Evolutionary conservation across 805 yeast species (phyloP), one percentile per base, ranked within the genome.

Genomic region (Candida nitratophila): DNA sequence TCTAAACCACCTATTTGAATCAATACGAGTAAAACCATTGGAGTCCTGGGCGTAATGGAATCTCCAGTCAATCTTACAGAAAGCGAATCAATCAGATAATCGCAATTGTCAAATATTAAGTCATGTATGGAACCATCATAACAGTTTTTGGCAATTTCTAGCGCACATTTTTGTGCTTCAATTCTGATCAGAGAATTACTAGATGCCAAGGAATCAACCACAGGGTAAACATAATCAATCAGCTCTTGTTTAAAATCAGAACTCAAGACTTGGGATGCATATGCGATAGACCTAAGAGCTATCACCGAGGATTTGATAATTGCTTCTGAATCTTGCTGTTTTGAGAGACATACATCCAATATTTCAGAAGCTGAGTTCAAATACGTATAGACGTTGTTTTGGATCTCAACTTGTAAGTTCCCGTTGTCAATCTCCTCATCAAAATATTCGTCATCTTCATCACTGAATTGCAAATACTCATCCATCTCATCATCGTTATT

Each of bases 61-160:
- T 89, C 79, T 2, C 84, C 76, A 24, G 87, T 78, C 43, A 93
- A 65, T 48, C 74, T 76, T 26, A 79, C 61, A 3, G 95, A 83
- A n/a, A 89, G 66, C 0, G 88, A 66, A 57, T 93, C 97, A 15
- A 89, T 66, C 17, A 91, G 61, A 56, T 90, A 90, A 53, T 91
- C 96, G 45, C 80, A 72, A 57, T 89, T 91, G 22, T 77, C 79
- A 32, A 71, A 54, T 2, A 93, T 69, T 46, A 91, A 56, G 3
- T 61, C 60, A 30, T 66, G 66, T 2, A 90, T 61, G 0, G 87
- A 77, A 0, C 83, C 83, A 30, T 66, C 53, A 47, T 81, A 83
- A 12, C 80, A 64, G 4, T 67, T 58, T 10, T 61, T 50, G 0
- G 86, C 75, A 5, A 90, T 64, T 3, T 76, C 65, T 17, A 65